Evolutionary conservation across 805 yeast genomes (phyloP).

Genomic region (Yarrowia porcina): DNA sequence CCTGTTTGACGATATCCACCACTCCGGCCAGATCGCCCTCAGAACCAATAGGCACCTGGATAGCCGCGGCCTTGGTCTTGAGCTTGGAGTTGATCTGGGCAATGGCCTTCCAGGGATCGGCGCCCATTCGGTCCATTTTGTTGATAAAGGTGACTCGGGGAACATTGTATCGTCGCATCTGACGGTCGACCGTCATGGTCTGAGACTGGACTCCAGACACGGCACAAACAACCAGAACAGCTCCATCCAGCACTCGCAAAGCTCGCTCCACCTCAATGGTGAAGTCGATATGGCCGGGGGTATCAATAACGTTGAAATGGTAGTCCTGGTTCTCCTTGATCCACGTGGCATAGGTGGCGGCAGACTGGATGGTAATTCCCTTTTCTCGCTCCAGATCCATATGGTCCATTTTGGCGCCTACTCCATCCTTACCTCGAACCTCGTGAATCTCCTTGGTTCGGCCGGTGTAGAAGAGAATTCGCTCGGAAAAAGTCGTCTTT

Average conservation of each 20-base stretch:
- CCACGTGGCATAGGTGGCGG: slow-evolving; percentile 98
- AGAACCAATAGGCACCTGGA: slow-evolving; percentile 96
- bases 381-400: slow-evolving; percentile 98
- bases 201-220: slow-evolving; percentile 98
- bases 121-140: slow-evolving; percentile 99
- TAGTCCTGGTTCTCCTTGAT: slow-evolving; percentile 50
- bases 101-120: slow-evolving; percentile 93
- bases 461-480: slow-evolving; percentile 94
- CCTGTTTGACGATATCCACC: slow-evolving; percentile 85
- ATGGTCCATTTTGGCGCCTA: slow-evolving; percentile 99
- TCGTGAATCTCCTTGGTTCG: slow-evolving; percentile 96
- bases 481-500: slow-evolving; percentile 95
- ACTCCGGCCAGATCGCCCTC: slow-evolving; percentile 83
- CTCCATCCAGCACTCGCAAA: slow-evolving; percentile 96
- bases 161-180: slow-evolving; percentile 96
- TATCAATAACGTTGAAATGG: slow-evolving; percentile 93
- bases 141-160: slow-evolving; percentile 95
- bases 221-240: slow-evolving; percentile 96
- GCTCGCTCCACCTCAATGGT: slow-evolving; percentile 99
- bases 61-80: slow-evolving; percentile 92
- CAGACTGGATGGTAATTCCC: slow-evolving; percentile 98
- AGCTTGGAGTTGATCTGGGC: slow-evolving; percentile 85
- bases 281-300: slow-evolving; percentile 98
- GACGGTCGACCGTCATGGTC: slow-evolving; percentile 97
- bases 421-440: slow-evolving; percentile 92